Evolutionary conservation across 2,329 filamentous ascomycete genomes (phyloP), one percentile per base, ranked within the genome.

Genomic region (Aspergillus fijiensis): DNA sequence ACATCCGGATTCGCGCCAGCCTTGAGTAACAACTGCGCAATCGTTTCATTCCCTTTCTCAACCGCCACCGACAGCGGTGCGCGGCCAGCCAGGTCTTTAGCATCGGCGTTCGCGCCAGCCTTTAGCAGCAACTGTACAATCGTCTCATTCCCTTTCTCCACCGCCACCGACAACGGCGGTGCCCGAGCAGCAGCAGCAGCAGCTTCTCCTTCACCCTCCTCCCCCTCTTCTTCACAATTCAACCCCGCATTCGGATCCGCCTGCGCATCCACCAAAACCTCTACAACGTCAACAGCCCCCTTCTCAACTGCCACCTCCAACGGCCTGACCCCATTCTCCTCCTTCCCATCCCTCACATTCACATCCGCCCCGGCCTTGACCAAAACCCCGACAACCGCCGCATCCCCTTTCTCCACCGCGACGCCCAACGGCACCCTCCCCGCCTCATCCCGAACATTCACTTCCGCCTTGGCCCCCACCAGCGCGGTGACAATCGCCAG

Each of bases 71-170:
- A 62, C 35, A 70, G 29, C 3, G 65, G 60, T 23, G 51, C 63
- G 39, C 58, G 54, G 10, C 58, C 58, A 29, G 55, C 49, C 7
- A 54, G 11, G 58, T 60, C 65, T 25, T 57, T 52, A 21, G 59
- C 49, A 55, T 69, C 57, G 4, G 62, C 59, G 51, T 64, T 39
- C 9, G 59, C 58, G 11, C 59, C 62, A 14, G 59, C 55, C 48
- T 62, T 57, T 14, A 69, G 57, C 25, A 71, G 50, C 14, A 68
- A 54, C n/a, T 66, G 58, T 12, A 63, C 59, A 10, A 69, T 62
- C 33, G 64, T 56, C 39, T 65, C 62, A 33, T 69, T 60, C 4
- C 68, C 70, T 29, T 60, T 61, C 23, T 58, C 48, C 10, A 62
- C 66, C 6, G 65, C 65, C 39, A 45, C 39, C 48, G 27, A 60